Conservation (phyloP, 805 yeast species). For the Starmerella tilneyi region DNA sequence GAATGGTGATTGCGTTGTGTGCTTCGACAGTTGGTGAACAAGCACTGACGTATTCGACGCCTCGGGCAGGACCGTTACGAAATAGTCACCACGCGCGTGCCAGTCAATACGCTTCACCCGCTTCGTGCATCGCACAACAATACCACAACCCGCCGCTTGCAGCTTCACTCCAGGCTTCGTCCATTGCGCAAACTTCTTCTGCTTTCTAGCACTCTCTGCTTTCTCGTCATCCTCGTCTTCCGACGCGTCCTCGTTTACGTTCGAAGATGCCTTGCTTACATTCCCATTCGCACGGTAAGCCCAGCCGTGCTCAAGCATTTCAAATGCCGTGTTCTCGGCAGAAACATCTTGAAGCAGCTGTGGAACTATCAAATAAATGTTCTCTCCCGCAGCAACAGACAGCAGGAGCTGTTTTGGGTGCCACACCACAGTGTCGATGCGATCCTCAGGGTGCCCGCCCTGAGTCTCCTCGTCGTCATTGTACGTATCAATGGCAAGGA, state of each 20-base stretch:
- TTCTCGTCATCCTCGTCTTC: constrained; percentile 23
- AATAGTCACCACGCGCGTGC: constrained; percentile 97
- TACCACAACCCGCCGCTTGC: constrained; percentile 54
- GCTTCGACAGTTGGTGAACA: constrained; percentile 90
- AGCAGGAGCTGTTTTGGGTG: constrained; percentile 66
- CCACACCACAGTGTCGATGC: constrained; percentile 55
- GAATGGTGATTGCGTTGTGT: constrained; percentile 92
- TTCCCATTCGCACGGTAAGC: constrained; percentile 50
- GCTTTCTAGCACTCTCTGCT: constrained; percentile 30
- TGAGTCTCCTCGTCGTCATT: constrained; percentile 22
- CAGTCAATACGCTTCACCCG: constrained; percentile 75
- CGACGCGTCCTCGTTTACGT: background rate
- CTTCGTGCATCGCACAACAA: constrained; percentile 53
- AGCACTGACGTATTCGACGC: constrained; percentile 79
- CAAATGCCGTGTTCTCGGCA: constrained; percentile 68
- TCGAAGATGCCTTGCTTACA: constrained; percentile 21
- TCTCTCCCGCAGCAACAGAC: constrained; percentile 76
- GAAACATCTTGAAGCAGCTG: constrained; percentile 77
- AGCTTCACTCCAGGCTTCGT: constrained; percentile 61
- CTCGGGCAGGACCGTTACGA: constrained; percentile 93
- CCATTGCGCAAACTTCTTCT: constrained; percentile 53
- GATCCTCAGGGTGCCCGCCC: constrained; percentile 40
- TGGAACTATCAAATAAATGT: constrained; percentile 69
- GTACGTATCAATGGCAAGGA: constrained; percentile 32
- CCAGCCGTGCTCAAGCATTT: constrained; percentile 80